Evolutionary conservation across 2,329 filamentous ascomycete genomes (phyloP), one percentile per base, ranked within the genome.

Genomic region (Endoconidiophora polonica): DNA sequence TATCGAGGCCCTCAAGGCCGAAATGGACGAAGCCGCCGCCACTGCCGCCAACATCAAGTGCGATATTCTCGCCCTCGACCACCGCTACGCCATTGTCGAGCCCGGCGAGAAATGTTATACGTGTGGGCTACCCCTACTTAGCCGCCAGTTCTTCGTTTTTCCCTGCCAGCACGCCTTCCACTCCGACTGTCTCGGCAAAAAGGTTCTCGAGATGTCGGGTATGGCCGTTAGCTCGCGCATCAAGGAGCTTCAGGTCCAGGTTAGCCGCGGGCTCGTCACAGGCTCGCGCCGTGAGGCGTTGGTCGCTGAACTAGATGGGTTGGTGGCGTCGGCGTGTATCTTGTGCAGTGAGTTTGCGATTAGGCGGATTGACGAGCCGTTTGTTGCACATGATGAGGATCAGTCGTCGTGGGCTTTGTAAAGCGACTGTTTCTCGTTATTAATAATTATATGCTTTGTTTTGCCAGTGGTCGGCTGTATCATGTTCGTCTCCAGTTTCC

Each of bases 151-250:
- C 66, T 98, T 96, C 58, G 91, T 98, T 16, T 98, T 98, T 57
- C 91, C 91, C 0, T 98, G 91, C 64, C 91, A 98, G 68, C 91
- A 98, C 65, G 85, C 88, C 3, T 98, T 98, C 60, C 91, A 98
- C 64, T 90, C 85, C 40, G 91, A 98, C 62, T 98, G 91, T 62
- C 67, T 98, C 45, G 90, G 86, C 0, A 81, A 78, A 58, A 83
- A 83, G 60, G 86, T 96, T 1, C 73, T 95, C 48, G 84, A 90
- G 62, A 81, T 86, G 56, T 80, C 82, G 1, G 86, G 86, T 0
- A 70, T 81, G 47, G 81, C 78, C 16, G 85, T 82, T 65, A 79
- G 81, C 14, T 81, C 81, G 62, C 73, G 84, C 56, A 95, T 98
- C 57, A 76, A 77, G 54, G 87, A 95, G 64, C 68, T 94, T 56